Evolutionary conservation across 2,329 filamentous ascomycete species (phyloP), one percentile per base, ranked within the genome.

Genomic region (Epichloe festucae): DNA sequence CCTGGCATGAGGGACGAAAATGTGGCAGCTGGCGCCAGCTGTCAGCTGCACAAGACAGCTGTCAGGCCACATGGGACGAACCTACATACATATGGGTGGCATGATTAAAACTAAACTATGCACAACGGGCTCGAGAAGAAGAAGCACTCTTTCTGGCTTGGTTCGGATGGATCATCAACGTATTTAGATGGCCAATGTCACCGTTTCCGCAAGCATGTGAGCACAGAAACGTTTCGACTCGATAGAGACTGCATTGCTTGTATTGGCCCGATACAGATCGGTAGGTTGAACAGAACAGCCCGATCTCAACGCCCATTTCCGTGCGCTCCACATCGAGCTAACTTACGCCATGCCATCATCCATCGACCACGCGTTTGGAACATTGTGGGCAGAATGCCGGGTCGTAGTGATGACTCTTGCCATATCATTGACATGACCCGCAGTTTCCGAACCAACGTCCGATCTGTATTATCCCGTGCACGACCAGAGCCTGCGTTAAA

Each of bases 231-330:
- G 3, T 27, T 27, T 27, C 23, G 7, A 27, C 23, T 27, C 7
- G 7, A 27, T 3, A 31, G 7, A 31, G 27, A 3, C 27, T 31
- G 27, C 27, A 31, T 31, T 31, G 7, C 7, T 31, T 31, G 31
- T 14, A 31, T 15, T 49, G 31, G 41, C 12, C 19, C 15, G n/a
- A 44, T 31, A 11, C 15, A 6, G 34, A 31, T 50, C 31, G 41
- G 19, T 19, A 36, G 19, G 31, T 38, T 8, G 14, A 27, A 38
- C 5, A 31, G 4, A 14, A 31, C 19, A 14, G 34, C 7, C 48
- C 64, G 65, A 68, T 68, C 65, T 55, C 53, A 52, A 58, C 54
- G 55, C 51, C 56, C 55, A 45, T 57, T 53, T 65, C 66, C 57
- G 62, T 61, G 58, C 57, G 58, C 56, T 58, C 58, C 51, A 56